Base-by-base conservation (phyloP, 768 basidiomycete genomes). In the Tricholoma bakamatsutake region DNA sequence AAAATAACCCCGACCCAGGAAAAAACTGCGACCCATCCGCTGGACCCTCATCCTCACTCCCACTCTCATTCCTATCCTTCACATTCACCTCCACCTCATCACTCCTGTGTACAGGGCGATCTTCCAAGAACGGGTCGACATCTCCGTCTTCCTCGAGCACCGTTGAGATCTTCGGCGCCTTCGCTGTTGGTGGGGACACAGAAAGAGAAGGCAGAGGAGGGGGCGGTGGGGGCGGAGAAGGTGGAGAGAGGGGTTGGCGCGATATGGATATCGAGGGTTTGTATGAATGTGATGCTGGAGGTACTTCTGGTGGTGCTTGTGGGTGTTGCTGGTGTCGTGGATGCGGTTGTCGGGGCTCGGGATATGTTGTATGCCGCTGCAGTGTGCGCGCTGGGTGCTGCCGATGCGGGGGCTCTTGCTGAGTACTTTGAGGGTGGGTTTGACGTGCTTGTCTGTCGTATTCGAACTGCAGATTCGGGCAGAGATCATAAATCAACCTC, bases 1-100 rank as follows among this genome's bases (percentile, higher is more conserved):
- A 48, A 53, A 74, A 72, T 60, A 74, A 67, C 28, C 70, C 74
- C 48, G 73, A 74, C 18, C 74, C 74, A 51, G 74, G 71, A 56
- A 70, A 73, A 53, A 72, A 64, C 63, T 72, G 69, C n/a, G 69
- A 70, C 52, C 62, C 71, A 12, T 66, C 66, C 40, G 55, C 58
- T 21, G 57, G 62, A 28, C 59, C 63, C 17, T 64, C 64, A 48
- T 48, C 58, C 27, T 50, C 57, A 46, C 51, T 59, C 45, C 72
- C 66, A 59, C 65, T 62, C 56, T 64, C 64, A 46, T 68, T 74
- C 65, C 3, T 27, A 4, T 46, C 24, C 5, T 76, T 76, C 73
- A 72, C 73, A 55, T 76, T 74, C 62, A 75, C 54, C 65, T 74
- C 76, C 40, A 67, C 11, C 4, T 27, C 12, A 3, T 5, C 42